A percentile compares a stretch with the other conserved stretches of the same genome.
Conservation (phyloP, 345 rosid genomes). For the Excoecaria agallocha region DNA sequence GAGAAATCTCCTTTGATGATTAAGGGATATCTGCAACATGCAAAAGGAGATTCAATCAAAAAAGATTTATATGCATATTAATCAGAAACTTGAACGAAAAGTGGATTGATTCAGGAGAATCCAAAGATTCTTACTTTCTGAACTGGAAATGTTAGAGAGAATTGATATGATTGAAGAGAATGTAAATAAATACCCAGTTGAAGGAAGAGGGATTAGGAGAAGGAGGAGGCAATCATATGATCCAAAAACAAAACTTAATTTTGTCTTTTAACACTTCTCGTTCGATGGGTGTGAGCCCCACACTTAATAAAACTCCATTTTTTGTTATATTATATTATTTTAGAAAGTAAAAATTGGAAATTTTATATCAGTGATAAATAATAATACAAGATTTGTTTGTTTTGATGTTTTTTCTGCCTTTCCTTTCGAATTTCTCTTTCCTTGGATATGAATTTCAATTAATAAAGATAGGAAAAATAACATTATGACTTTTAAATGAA, state of each 20-base stretch:
- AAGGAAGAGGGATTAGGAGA: neutral
- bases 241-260: too few species aligned
- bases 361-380: too few species aligned
- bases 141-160: constrained; percentile 20
- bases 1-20: constrained; percentile 13
- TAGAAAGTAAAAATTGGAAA: neutral
- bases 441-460: too few species aligned
- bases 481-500: neutral
- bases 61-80: neutral
- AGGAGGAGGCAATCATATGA: too few species aligned
- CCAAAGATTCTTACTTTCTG: constrained; percentile 15
- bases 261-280: too few species aligned
- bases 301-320: neutral
- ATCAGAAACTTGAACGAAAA: neutral
- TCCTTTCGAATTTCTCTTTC: neutral
- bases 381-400: neutral
- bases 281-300: neutral
- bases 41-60: constrained; percentile 16
- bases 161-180: constrained; percentile 2
- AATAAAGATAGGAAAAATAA: too few species aligned
- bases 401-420: constrained; percentile 7
- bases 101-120: constrained; percentile 11
- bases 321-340: neutral
- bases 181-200: neutral
- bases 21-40: constrained; percentile 33